Percentiles rank a stretch among this genome's conserved stretches.
These are phyloP conservation scores for Solanum stenotomum DNA, from an alignment of 257 asterid genomes.

Conservation along the genomic window DNA sequence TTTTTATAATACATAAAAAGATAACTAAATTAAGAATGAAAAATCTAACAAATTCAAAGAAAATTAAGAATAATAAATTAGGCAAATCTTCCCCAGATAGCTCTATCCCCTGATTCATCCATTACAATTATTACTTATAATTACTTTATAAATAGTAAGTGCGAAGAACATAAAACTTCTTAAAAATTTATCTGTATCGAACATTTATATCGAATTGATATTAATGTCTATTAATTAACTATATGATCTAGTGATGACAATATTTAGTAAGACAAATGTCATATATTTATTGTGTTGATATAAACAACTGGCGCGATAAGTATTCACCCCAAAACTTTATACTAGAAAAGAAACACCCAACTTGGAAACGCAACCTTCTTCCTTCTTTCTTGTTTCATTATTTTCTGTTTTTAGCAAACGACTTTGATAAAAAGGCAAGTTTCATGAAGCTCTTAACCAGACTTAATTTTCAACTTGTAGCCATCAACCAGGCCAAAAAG, in stretches of 20 bases:
- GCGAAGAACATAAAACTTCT: too few species aligned
- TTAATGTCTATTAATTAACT: not conserved
- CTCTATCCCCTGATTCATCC: not conserved
- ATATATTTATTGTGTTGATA: not conserved
- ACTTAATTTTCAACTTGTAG: not conserved
- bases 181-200: too few species aligned
- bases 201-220: not conserved
- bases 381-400: not conserved
- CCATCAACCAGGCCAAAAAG: not conserved
- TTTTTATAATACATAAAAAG: not conserved
- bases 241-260: not conserved
- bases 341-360: not conserved
- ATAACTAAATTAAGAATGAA: not conserved
- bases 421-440: conserved; percentile 16
- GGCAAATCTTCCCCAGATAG: not conserved
- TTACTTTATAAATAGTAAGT: not conserved
- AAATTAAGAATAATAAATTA: not conserved
- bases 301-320: too few species aligned
- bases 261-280: not conserved
- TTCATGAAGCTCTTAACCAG: not conserved
- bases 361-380: not conserved
- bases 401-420: conserved; percentile 7
- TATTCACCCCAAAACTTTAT: not conserved
- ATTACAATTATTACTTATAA: not conserved
- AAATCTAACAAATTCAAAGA: not conserved